Evolutionary conservation across 73 alveolate species (phyloP), one percentile per base, ranked within the genome.

Genomic region (Paramecium sonneborni): DNA sequence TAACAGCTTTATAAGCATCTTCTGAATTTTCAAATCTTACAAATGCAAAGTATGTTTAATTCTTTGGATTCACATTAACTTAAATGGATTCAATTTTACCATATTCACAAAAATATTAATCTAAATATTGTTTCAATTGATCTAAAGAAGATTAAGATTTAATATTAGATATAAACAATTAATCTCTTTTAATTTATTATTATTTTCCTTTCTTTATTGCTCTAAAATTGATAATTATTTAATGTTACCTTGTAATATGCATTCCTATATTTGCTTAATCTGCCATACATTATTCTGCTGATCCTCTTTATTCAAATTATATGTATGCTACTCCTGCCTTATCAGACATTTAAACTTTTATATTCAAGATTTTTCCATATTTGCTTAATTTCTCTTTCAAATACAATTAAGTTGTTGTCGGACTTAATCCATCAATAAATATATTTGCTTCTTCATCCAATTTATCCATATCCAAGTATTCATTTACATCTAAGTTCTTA

Each of bases 381-480:
- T 38, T 38, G 9, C 20, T n/a, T 32, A 79, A 41, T 24, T 30
- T 23, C 1, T 79, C 55, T 21, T 79, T 79, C 48, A 79, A 24
- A 10, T 26, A 30, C 14, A 44, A 79, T 43, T 79, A 4, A 10
- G 69, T 79, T 6, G 69, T 44, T 43, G 46, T 43, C 3, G 90
- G 76, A 44, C 35, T 26, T 34, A 79, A 23, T n/a, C 55, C 55
- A 43, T 79, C 90, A 2, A 79, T 79, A 14, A 79, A 79, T 26
- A 79, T 62, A 79, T 79, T 79, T 10, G 90, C 90, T n/a, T 79
- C 90, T 23, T 38, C 35, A 44, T 79, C 90, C 12, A 79, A 79
- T 79, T 79, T 79, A 20, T 79, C 90, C 76, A 39, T 43, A 79
- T 79, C 90, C 8, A 79, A 7, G 55, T 79, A 79, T 34, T 79